Percentiles rank a stretch among this genome's conserved stretches.
phyloP scores from a whole-genome alignment of 441 rosid species.

The Viola pubescens region DNA sequence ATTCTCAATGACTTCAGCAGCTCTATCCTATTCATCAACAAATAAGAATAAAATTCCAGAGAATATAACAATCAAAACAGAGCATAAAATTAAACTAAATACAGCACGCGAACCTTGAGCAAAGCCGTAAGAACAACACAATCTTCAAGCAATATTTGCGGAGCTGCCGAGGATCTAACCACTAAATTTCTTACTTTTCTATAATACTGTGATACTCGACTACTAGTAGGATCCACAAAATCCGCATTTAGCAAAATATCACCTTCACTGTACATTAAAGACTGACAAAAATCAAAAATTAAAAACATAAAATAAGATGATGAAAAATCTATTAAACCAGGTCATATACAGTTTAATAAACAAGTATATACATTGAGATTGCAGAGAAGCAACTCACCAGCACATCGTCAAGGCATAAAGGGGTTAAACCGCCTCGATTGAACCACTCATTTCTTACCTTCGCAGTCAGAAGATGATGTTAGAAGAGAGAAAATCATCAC shows the following conservation, averaged over 20 bases:
- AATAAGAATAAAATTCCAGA: background rate
- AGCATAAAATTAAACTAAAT: background rate
- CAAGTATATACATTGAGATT: background rate
- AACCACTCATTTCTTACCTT: conserved; percentile 55
- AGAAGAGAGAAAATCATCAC: background rate
- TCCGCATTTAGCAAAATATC: conserved; percentile 37
- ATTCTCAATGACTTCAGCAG: conserved; percentile 38
- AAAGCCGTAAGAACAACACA: conserved; percentile 36
- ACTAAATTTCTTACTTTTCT: conserved; percentile 43
- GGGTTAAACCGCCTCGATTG: conserved; percentile 50
- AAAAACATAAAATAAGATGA: conserved; percentile 5
- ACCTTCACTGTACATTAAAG: conserved; percentile 59
- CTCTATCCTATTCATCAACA: conserved; percentile 49
- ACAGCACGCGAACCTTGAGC: conserved; percentile 39
- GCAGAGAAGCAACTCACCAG: conserved; percentile 37
- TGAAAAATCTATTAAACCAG: background rate
- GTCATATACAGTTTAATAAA: background rate
- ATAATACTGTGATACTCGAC: conserved; percentile 44
- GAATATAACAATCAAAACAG: background rate
- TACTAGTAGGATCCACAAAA: conserved; percentile 34
- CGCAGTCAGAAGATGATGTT: background rate
- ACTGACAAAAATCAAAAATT: conserved; percentile 26
- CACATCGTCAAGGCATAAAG: conserved; percentile 58
- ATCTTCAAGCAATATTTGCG: conserved; percentile 37
- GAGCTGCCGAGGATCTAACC: conserved; percentile 30